phyloP scores from a whole-genome alignment of 192 early-diverging fungal species.

The Umbelopsis isabellina region DNA sequence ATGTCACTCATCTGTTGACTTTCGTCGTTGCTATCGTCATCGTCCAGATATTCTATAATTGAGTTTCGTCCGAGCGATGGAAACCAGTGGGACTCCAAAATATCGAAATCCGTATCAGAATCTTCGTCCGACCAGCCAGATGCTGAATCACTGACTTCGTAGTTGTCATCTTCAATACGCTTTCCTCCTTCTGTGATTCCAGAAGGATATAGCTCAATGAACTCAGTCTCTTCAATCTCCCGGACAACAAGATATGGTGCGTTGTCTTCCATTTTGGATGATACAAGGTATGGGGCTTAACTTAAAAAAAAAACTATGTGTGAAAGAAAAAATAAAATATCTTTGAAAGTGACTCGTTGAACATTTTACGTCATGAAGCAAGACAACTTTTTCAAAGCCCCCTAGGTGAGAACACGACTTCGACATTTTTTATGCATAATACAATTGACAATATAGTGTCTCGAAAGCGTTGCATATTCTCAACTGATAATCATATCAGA shows the following conservation, averaged over 20 bases:
- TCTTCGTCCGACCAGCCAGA: not conserved
- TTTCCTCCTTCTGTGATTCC: not conserved
- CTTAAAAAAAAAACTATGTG: not conserved
- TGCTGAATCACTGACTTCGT: constrained; percentile 3
- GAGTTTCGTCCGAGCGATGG: not conserved
- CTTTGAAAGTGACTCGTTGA: not conserved
- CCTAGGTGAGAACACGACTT: too few species aligned
- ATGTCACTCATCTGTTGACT: not conserved
- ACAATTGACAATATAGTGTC: too few species aligned
- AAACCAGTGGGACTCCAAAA: constrained; percentile 4
- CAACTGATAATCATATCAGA: too few species aligned
- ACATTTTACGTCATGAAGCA: not conserved
- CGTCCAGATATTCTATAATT: constrained; percentile 1
- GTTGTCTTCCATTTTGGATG: constrained; percentile 7
- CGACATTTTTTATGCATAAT: too few species aligned
- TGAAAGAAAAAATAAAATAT: not conserved
- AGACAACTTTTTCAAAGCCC: too few species aligned
- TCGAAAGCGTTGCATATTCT: too few species aligned
- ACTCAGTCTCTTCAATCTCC: constrained; percentile 19
- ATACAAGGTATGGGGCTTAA: not conserved
- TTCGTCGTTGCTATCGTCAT: not conserved
- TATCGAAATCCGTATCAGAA: not conserved
- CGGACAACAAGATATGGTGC: constrained; percentile 7
- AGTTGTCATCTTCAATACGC: not conserved
- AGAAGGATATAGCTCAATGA: not conserved